Percentiles rank a stretch among this genome's conserved stretches.
phyloP scores from a whole-genome alignment of 106 monocot species.

The Dendrobium nobile region DNA sequence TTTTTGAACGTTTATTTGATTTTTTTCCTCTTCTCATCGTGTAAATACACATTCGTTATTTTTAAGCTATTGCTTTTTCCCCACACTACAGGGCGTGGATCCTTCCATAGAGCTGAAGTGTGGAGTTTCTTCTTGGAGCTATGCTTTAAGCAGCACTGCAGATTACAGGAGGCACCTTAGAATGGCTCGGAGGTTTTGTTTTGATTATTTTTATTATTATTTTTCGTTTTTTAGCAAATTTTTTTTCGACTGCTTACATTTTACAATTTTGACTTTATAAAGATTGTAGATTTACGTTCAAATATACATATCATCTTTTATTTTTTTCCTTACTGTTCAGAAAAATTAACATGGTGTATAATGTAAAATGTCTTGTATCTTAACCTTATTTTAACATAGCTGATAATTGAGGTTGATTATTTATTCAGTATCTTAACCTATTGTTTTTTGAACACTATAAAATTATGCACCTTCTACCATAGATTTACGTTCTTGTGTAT shows the following conservation, averaged over 20 bases:
- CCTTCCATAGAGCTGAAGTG: constrained; percentile 89
- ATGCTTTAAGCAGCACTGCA: constrained; percentile 71
- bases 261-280: background rate
- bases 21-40: background rate
- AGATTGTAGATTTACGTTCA: background rate
- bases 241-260: background rate
- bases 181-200: constrained; percentile 70
- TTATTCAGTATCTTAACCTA: background rate
- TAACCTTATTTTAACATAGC: background rate
- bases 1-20: background rate
- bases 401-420: background rate
- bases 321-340: background rate
- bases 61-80: constrained; percentile 14
- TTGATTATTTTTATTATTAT: background rate
- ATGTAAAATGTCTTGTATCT: background rate
- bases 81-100: constrained; percentile 85
- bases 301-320: background rate
- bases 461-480: background rate
- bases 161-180: constrained; percentile 71
- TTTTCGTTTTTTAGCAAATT: background rate
- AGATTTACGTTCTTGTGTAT: background rate
- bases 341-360: background rate
- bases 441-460: background rate
- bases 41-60: background rate
- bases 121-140: constrained; percentile 99